phyloP scores from a whole-genome alignment of 2,329 filamentous ascomycete species.

The Alternaria arborescens region DNA sequence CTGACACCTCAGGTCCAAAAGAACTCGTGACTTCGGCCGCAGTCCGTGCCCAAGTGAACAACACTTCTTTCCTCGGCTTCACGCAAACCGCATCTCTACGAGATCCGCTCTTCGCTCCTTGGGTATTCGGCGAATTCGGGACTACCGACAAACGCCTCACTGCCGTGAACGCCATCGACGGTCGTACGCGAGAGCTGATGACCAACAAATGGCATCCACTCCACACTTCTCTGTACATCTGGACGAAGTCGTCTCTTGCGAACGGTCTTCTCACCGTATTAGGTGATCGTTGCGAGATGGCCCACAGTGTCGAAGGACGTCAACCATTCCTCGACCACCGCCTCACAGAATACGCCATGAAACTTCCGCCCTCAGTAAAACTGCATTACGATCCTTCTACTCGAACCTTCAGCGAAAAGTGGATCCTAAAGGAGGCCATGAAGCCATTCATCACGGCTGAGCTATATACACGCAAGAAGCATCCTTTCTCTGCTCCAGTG shows the following conservation, averaged over 20 bases:
- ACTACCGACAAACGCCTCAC: conserved; percentile 21
- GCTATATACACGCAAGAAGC: conserved; percentile 60
- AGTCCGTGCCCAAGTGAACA: conserved; percentile 25
- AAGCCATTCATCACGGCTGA: conserved; percentile 62
- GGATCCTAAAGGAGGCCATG: conserved; percentile 61
- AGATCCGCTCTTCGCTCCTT: conserved; percentile 18
- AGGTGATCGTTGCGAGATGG: conserved; percentile 59
- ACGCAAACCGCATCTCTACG: conserved; percentile 20
- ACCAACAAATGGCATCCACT: conserved; percentile 35
- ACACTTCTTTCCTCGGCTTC: conserved; percentile 24
- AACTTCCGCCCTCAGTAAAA: conserved; percentile 50
- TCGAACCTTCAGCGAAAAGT: conserved; percentile 55
- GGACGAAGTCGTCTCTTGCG: conserved; percentile 31
- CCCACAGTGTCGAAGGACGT: conserved; percentile 52
- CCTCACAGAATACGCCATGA: conserved; percentile 52
- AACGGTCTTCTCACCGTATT: conserved; percentile 53
- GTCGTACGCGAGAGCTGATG: conserved; percentile 35
- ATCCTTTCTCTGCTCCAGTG: conserved; percentile 59
- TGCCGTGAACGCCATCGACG: conserved; percentile 33
- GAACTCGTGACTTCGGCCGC: conserved; percentile 23
- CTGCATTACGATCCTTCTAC: conserved; percentile 42
- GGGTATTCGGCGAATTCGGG: conserved; percentile 23
- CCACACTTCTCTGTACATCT: conserved; percentile 37
- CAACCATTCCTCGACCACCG: conserved; percentile 55
- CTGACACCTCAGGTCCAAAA: conserved; percentile 17